Percentiles rank a stretch among this genome's conserved stretches.
phyloP scores from a whole-genome alignment of 2,329 filamentous ascomycete genomes.

The Helicocarpus griseus region DNA sequence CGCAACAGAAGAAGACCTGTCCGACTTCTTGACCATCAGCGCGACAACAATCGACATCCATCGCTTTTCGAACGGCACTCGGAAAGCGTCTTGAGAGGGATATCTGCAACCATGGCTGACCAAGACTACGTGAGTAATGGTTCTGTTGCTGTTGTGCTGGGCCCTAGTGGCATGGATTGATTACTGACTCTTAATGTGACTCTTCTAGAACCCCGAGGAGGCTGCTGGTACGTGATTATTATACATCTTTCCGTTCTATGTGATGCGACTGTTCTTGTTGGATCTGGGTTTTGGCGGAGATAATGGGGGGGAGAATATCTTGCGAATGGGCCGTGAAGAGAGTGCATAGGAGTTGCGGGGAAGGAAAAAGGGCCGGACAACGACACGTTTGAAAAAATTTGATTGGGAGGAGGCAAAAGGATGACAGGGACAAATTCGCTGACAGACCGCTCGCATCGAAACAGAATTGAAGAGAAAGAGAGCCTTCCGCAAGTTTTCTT shows the following conservation, averaged over 20 bases:
- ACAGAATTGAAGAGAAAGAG: constrained; percentile 98
- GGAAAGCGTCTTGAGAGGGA: constrained; percentile 36
- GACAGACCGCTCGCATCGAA: constrained; percentile 23
- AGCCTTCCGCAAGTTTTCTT: constrained; percentile 99
- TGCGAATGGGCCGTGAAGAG: neutral
- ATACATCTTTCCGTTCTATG: constrained; percentile 13
- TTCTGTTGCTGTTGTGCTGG: constrained; percentile 12
- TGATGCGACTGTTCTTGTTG: neutral
- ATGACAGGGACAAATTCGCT: constrained; percentile 10
- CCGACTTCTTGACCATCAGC: neutral
- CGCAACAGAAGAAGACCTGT: constrained; percentile 12
- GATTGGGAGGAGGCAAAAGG: neutral
- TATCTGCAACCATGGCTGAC: constrained; percentile 71
- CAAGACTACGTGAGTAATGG: constrained; percentile 73
- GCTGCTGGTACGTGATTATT: constrained; percentile 59
- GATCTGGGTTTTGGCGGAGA: neutral
- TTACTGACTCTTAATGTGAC: constrained; percentile 20
- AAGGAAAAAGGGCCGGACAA: neutral
- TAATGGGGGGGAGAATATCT: neutral
- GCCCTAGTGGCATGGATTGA: constrained; percentile 9
- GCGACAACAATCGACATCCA: constrained; percentile 11
- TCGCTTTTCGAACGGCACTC: constrained; percentile 38
- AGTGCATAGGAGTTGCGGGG: neutral
- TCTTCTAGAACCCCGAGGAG: constrained; percentile 79
- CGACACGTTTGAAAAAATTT: neutral